phyloP scores from a whole-genome alignment of 164 flowering plant species.

The Kingdonia uniflora region DNA sequence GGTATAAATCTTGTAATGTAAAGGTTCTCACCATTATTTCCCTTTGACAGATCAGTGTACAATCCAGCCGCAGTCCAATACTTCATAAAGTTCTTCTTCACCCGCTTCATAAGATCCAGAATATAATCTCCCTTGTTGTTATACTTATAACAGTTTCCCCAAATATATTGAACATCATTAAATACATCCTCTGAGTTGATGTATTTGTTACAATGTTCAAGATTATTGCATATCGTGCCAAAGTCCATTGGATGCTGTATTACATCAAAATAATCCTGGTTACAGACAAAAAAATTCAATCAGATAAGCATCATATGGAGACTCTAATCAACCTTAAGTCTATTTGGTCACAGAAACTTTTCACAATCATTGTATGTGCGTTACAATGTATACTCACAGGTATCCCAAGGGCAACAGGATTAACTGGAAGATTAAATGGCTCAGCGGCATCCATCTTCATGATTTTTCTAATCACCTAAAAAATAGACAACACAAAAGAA shows the following conservation, averaged over 20 bases:
- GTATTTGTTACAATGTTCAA: conserved; percentile 72
- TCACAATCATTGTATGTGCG: too few relatives aligned
- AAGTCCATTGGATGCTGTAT: conserved; percentile 98
- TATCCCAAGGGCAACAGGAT: conserved; percentile 87
- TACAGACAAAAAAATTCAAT: conserved; percentile 5
- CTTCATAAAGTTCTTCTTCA: conserved; percentile 83
- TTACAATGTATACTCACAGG: too few relatives aligned
- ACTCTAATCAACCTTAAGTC: not conserved
- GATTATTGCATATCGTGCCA: conserved; percentile 84
- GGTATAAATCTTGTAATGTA: not conserved
- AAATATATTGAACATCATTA: conserved; percentile 86
- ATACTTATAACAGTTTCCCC: conserved; percentile 88
- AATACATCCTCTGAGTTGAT: conserved; percentile 72
- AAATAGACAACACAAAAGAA: not conserved
- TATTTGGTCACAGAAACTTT: not conserved
- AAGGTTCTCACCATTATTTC: conserved; percentile 41
- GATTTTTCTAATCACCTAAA: conserved; percentile 77
- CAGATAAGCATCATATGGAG: not conserved
- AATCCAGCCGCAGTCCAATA: conserved; percentile 85
- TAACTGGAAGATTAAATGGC: conserved; percentile 87
- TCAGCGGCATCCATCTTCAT: conserved; percentile 99
- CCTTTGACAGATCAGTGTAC: conserved; percentile 32
- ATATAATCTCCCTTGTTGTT: conserved; percentile 94
- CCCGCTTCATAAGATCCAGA: conserved; percentile 86
- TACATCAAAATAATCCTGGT: conserved; percentile 93